phyloP scores from a whole-genome alignment of 129 eudicot genomes.

The Cynara cardunculus region DNA sequence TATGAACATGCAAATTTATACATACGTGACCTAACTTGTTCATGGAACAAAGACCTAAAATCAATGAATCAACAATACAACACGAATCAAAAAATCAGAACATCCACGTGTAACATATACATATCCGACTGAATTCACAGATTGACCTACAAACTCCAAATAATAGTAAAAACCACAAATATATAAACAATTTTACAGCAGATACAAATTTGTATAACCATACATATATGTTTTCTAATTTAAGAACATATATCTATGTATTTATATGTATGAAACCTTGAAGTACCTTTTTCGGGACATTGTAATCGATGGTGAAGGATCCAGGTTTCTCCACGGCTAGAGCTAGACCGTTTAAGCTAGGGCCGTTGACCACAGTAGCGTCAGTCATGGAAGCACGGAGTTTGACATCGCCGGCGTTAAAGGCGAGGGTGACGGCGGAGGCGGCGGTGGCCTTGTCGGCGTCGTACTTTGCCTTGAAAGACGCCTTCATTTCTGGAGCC shows the following conservation, averaged over 20 bases:
- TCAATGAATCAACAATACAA: not conserved
- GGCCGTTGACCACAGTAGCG: conserved; percentile 72
- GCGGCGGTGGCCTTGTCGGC: conserved; percentile 69
- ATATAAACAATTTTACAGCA: not conserved
- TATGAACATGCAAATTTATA: not conserved
- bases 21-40: not conserved
- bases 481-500: conserved; percentile 56
- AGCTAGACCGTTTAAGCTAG: conserved; percentile 72
- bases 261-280: not conserved
- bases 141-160: not conserved
- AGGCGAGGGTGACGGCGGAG: conserved; percentile 61
- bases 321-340: conserved; percentile 82
- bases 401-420: conserved; percentile 82
- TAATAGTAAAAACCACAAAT: not conserved
- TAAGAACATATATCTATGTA: not conserved
- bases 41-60: conserved; percentile 9
- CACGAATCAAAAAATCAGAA: not conserved
- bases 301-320: conserved; percentile 64
- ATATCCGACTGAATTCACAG: not conserved
- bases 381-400: conserved; percentile 90
- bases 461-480: conserved; percentile 65
- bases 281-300: conserved; percentile 72
- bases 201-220: not conserved
- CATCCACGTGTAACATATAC: not conserved
- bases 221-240: not conserved